Base-by-base conservation (phyloP, 177 flowering plant species). In the Vitis hybrid region DNA sequence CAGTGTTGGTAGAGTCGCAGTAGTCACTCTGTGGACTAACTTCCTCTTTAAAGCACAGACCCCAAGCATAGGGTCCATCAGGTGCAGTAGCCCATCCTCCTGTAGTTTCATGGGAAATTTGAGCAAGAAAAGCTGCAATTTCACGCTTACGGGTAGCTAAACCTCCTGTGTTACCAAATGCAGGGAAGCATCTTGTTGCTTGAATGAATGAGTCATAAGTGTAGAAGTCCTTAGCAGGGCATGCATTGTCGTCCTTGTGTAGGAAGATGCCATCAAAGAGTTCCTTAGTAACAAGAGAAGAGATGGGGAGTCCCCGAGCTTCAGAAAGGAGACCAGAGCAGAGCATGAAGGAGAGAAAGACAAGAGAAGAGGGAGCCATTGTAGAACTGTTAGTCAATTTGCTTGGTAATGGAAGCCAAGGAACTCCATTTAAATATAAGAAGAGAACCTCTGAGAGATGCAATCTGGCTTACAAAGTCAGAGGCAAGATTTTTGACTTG, bases 71-170 rank as follows among this genome's bases (percentile, higher is more conserved):
- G 0, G 86, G 86, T 58, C 86, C 86, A 49, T 84, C 84, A 3
- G 84, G 84, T 0, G 86, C 86, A 9, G 83, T 84, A 11, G 83
- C 78, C 84, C 86, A 84, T 4, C 86, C 86, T 17, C 86, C 86
- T 0, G 86, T 77, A 2, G 86, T 84, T 75, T 84, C 86, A 15
- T 81, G 86, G 0, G 86, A 84, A 8, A 84, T 79, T 58, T 84
- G 86, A 21, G 83, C 86, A 0, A 84, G 77, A 65, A 84, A 84
- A 2, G 83, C 86, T 0, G 86, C 84, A 3, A 84, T 72, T 32
- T 84, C 86, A 1, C 83, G 72, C 73, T 67, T 77, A 0, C 84
- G 67, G 1, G 73, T 80, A 15, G 9, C 41, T 13, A 52, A 14
- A 30, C 72, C 61, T 4, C 86, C 86, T 1, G 63, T 64, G 63